Evolutionary conservation across 164 flowering plant genomes (phyloP), one percentile per base, ranked within the genome.

Genomic region (Umbellularia californica): DNA sequence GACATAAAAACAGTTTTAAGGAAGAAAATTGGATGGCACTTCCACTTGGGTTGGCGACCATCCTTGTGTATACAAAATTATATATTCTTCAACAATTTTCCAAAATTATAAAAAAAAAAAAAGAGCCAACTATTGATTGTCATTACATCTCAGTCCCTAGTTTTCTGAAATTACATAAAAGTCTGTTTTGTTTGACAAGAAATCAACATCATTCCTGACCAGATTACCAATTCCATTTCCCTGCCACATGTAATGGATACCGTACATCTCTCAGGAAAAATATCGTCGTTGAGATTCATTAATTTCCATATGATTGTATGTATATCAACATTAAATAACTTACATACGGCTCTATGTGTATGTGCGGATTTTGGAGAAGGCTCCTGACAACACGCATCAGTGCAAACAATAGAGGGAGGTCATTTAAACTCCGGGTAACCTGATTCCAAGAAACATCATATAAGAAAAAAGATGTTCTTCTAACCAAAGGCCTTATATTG

Each of bases 331-430:
- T 55, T 24, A 52, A 19, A 63, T 6, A 74, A 88, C 98, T 95
- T 86, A 96, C 99, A 88, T 96, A 96, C 75, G 98, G 97, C 84
- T 96, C 99, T 66, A 93, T 82, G 55, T 94, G 94, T 79, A 96
- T 84, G 81, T 93, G 98, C 33, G 90, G 92, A 84, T 96, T 96
- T 70, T 85, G 92, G 55, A 96, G 97, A 79, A 96, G 97, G 83
- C 97, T 94, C 78, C 84, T 70, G 51, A 88, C 93, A 77, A 94
- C 84, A 30, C 95, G 97, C 98, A 96, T 92, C 85, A 94, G 81
- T 74, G 93, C 95, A 84, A 88, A 92, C 25, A 96, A 90, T 72
- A 88, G 89, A 55, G 79, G 68, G 71, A 80, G 79, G 72, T 83
- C 80, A 79, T 83, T 81, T 78, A 94, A 80, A 79, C 89, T 87